Evolutionary conservation across 805 yeast genomes (phyloP).

Genomic region (Candida boleticola): DNA sequence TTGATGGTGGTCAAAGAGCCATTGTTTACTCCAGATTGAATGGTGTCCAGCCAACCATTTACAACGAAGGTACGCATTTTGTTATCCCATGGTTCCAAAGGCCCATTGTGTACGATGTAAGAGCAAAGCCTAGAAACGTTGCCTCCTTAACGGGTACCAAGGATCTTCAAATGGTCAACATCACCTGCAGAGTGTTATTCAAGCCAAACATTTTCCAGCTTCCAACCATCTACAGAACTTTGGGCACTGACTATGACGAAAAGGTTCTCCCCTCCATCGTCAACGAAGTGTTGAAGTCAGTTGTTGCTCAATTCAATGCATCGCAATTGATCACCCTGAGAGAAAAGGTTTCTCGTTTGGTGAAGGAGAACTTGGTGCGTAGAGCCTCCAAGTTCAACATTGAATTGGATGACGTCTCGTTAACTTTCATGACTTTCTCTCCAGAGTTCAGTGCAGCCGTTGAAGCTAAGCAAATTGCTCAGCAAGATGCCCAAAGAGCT

Average conservation of each 20-base stretch:
- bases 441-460: constrained; percentile 98
- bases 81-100: constrained; percentile 93
- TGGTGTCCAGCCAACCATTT: constrained; percentile 82
- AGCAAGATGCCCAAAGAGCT: constrained; percentile 98
- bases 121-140: constrained; percentile 96
- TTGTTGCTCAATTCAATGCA: constrained; percentile 98
- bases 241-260: constrained; percentile 95
- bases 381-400: constrained; percentile 90
- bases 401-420: constrained; percentile 89
- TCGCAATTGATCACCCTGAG: constrained; percentile 98
- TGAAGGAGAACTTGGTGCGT: constrained; percentile 85
- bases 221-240: constrained; percentile 85
- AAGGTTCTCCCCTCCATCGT: constrained; percentile 97
- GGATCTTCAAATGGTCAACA: constrained; percentile 98
- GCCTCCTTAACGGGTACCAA: constrained; percentile 96
- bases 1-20: constrained; percentile 99
- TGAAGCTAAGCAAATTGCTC: constrained; percentile 98
- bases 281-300: constrained; percentile 93
- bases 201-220: constrained; percentile 78
- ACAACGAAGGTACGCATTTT: constrained; percentile 92
- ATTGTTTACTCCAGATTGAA: constrained; percentile 84
- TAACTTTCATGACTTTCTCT: constrained; percentile 94
- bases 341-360: constrained; percentile 89
- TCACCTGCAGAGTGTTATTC: constrained; percentile 95
- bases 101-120: constrained; percentile 88